Evolutionary conservation across 331 rosid genomes (phyloP), one percentile per base, ranked within the genome.

Genomic region (Ulmus americana): DNA sequence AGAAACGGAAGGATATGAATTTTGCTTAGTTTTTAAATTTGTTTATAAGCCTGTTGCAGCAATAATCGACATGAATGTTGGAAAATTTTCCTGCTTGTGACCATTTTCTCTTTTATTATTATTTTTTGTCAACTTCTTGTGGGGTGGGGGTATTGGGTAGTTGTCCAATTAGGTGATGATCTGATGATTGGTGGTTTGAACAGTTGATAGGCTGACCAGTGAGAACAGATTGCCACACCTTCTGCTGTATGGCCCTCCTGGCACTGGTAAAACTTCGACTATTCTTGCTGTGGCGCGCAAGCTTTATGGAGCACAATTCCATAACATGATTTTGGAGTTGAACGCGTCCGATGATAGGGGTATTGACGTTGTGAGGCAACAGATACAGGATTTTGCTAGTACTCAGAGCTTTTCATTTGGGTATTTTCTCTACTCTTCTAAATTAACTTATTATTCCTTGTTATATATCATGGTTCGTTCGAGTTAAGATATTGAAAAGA

Each of bases 301-400:
- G 76, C 83, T 90, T 4, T 86, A 94, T 70, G 99, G 99, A 14
- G 58, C 77, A 0, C 87, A 80, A 28, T 87, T 72, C 72, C 87
- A 68, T 18, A 85, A 82, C 48, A 94, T 90, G 97, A 94, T 90
- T 69, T 70, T 94, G 83, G 97, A 90, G 80, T 83, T 90, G 63
- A 94, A 90, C 74, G 99, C 99, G 8, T 90, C 97, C 0, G 99
- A 94, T 61, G 99, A 87, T 55, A 85, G 99, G 77, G 99, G 99
- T 63, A 94, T 94, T 61, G 92, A 90, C 65, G 97, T 94, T 22
- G 97, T 94, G 58, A 78, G 99, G 15, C 78, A 90, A 71, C 95
- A 87, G 85, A 94, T 94, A 67, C 97, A 94, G 70, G 80, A 90
- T 80, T 94, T 94, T 77, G 97, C 97, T 45, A 90, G 99, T 85